Conservation (phyloP, 495 filamentous ascomycete genomes). For the Poronia punctata region DNA sequence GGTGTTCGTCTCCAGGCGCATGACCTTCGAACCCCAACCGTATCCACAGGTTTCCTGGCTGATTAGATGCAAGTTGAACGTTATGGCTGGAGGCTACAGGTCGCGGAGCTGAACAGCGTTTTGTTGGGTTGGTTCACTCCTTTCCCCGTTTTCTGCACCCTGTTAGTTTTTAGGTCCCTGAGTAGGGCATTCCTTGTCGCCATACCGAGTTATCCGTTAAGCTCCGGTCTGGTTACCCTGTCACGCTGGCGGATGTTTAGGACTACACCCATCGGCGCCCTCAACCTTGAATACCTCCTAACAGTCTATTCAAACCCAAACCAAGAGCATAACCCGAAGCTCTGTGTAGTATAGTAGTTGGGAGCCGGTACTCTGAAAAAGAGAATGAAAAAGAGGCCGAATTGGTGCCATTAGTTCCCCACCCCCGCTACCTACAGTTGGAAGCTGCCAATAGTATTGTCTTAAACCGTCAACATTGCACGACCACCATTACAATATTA, state of each 20-base stretch:
- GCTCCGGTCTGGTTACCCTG: conserved; percentile 3
- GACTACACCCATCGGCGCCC: conserved; percentile 26
- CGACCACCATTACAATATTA: conserved; percentile 19
- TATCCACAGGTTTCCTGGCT: too few relatives aligned
- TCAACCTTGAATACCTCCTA: conserved; percentile 19
- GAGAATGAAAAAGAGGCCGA: conserved; percentile 22
- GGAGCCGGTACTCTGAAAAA: too few relatives aligned
- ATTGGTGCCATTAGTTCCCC: conserved; percentile 19
- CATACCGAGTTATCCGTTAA: too few relatives aligned
- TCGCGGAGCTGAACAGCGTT: conserved; percentile 3
- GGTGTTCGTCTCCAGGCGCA: too few relatives aligned
- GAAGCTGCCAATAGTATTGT: conserved; percentile 21
- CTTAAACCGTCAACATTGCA: conserved; percentile 27
- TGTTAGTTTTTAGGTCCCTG: not conserved
- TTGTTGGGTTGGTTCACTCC: conserved; percentile 9
- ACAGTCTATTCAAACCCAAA: conserved; percentile 17
- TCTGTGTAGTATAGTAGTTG: too few relatives aligned
- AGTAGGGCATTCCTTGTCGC: not conserved
- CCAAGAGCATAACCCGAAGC: not conserved
- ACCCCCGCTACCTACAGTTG: conserved; percentile 15
- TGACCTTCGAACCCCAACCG: too few relatives aligned
- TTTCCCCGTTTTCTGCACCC: conserved; percentile 6
- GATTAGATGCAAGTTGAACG: too few relatives aligned
- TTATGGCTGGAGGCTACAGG: too few relatives aligned
- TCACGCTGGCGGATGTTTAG: conserved; percentile 11